Percentiles rank a stretch among this genome's conserved stretches.
These are phyloP conservation scores for Closterium sp. DNA, from an alignment of 139 green algal species.

Conservation along the genomic window DNA sequence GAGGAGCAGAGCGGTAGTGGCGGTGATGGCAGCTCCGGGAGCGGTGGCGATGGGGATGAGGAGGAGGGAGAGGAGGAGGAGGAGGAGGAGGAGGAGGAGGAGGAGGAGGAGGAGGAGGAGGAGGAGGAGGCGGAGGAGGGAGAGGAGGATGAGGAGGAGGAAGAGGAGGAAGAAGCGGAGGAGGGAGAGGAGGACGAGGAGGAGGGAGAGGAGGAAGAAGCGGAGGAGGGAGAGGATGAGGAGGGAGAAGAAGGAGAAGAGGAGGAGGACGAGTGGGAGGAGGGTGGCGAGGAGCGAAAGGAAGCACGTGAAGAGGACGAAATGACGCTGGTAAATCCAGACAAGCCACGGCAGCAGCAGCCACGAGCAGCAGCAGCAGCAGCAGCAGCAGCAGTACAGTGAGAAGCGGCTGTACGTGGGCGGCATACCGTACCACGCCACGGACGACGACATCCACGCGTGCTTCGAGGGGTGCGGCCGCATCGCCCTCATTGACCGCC, in stretches of 20 bases:
- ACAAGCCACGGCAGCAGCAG: too few species aligned
- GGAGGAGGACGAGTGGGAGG: too few species aligned
- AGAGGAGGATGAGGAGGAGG: background rate
- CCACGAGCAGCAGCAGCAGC: too few species aligned
- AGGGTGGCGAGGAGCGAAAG: background rate
- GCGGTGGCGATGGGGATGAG: background rate
- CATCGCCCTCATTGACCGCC: slow-evolving; percentile 73
- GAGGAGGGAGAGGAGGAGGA: background rate
- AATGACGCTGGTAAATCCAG: background rate
- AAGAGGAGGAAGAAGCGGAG: background rate
- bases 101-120: too few species aligned
- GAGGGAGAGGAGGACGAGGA: background rate
- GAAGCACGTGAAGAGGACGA: too few species aligned
- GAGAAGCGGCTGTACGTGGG: slow-evolving; percentile 67
- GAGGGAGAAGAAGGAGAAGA: too few species aligned
- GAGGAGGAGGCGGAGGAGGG: background rate
- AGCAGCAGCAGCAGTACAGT: background rate
- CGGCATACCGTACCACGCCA: slow-evolving; percentile 85
- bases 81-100: too few species aligned
- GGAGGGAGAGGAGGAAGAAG: too few species aligned
- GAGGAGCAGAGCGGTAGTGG: background rate
- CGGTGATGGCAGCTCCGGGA: background rate
- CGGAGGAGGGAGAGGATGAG: too few species aligned
- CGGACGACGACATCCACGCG: slow-evolving; percentile 59
- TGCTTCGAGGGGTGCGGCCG: slow-evolving; percentile 85